Evolutionary conservation across 1,284 basidiomycete species (phyloP), one percentile per base, ranked within the genome.

Genomic region (Leccinum griseonigrum): DNA sequence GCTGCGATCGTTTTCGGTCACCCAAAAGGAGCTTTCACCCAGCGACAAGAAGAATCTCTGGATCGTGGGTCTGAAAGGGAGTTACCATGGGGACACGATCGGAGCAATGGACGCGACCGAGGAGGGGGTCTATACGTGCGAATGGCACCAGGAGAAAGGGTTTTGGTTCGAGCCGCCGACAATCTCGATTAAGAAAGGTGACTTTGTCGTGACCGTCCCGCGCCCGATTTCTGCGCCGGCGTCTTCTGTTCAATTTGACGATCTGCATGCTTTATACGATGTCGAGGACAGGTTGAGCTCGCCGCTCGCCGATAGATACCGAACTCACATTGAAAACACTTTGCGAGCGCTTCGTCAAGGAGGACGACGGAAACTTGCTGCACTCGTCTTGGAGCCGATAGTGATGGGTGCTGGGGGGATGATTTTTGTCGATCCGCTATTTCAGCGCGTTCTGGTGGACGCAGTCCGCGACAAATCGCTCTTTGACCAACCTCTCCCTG

Each of bases 11-110:
- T 90, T 82, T 66, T 81, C 86, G 3, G 73, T 79, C 40, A 76
- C 85, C 31, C 69, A 75, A 34, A 68, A 71, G 14, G 66, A 69
- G 0, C 65, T 82, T 9, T 68, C 70, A 22, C 66, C 72, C 7
- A 46, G 59, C 13, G 78, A 80, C n/a, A 79, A 79, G 66, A 86
- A 84, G 64, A 78, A 85, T 38, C 79, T 97, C 14, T 92, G 93
- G 16, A 84, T 99, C 0, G 75, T 99, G 2, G 97, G 97, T 0
- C 72, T 98, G 50, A 91, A 89, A 66, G 97, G 97, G 2, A 95
- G 94, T 70, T 99, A 99, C 77, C 97, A 99, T 70, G 97, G 97
- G 5, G 97, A 99, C 75, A 98, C 97, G 18, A 97, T 98, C 67
- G 97, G 97, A 1, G 90, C 91, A 0, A 98, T 99, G 97, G 94